Percentiles rank a stretch among this genome's conserved stretches.
These are phyloP conservation scores for Fusarium pininemorale DNA, from an alignment of 2,329 filamentous ascomycete species.

Conservation along the genomic window DNA sequence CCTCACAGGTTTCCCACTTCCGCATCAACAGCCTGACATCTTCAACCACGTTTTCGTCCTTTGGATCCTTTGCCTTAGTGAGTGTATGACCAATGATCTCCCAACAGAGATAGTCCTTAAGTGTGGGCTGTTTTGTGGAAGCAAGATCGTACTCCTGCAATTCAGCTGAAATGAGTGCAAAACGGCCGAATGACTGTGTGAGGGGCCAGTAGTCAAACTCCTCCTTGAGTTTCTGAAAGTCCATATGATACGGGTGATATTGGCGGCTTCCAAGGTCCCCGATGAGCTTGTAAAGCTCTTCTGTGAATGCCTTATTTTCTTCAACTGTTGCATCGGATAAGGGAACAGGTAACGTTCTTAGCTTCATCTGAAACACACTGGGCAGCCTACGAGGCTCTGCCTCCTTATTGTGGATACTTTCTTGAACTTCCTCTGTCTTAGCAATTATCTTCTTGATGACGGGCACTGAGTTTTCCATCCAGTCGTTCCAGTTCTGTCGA, in stretches of 20 bases:
- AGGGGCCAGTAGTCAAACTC: constrained; percentile 7
- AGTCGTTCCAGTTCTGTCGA: constrained; percentile 25
- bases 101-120: constrained; percentile 34
- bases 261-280: constrained; percentile 11
- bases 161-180: constrained; percentile 20
- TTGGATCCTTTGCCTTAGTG: background rate
- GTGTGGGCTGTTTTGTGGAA: background rate
- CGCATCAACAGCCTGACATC: constrained; percentile 10
- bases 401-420: background rate
- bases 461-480: constrained; percentile 35
- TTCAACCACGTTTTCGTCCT: background rate
- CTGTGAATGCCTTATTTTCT: constrained; percentile 7
- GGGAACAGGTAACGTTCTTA: constrained; percentile 28
- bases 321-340: background rate
- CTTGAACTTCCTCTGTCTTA: constrained; percentile 10
- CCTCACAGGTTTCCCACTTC: constrained; percentile 11
- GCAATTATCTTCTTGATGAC: constrained; percentile 29
- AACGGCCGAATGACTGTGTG: background rate
- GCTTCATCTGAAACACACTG: constrained; percentile 20
- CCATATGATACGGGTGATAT: constrained; percentile 37
- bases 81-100: constrained; percentile 28
- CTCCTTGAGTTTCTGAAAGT: constrained; percentile 28
- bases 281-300: constrained; percentile 23
- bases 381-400: constrained; percentile 9
- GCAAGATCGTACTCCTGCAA: background rate